These are phyloP conservation scores for Wallacemonas collosoma DNA, from an alignment of 208 protist species.

Conservation along the genomic window DNA sequence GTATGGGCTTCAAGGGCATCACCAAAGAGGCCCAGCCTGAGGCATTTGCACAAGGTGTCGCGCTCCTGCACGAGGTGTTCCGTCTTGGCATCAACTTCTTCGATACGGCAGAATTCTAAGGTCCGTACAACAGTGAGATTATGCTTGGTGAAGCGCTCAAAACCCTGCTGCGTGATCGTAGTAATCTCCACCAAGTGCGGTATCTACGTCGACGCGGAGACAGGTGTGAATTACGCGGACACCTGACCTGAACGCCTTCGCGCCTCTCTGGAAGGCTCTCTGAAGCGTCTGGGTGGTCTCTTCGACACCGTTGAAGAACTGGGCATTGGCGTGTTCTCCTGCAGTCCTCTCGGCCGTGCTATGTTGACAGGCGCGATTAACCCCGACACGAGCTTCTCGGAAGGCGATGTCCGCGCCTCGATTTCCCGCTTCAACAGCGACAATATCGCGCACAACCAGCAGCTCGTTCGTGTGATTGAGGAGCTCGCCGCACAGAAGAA, in stretches of 20 bases:
- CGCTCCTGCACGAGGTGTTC: conserved; percentile 32
- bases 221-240: conserved; percentile 7
- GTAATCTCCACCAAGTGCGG: conserved; percentile 39
- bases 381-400: conserved; percentile 14
- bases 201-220: conserved; percentile 19
- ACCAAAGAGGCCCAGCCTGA: conserved; percentile 16
- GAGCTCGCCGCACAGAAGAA: conserved; percentile 55
- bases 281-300: conserved; percentile 35
- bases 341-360: conserved; percentile 30
- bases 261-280: conserved; percentile 35
- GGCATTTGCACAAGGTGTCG: conserved; percentile 22
- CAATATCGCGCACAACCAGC: conserved; percentile 7
- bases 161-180: conserved; percentile 25
- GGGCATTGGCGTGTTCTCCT: conserved; percentile 37
- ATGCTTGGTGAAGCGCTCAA: conserved; percentile 35
- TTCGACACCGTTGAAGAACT: conserved; percentile 34
- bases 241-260: conserved; percentile 23
- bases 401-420: conserved; percentile 20
- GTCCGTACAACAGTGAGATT: conserved; percentile 34
- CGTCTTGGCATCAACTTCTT: conserved; percentile 38
- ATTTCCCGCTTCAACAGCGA: conserved; percentile 24
- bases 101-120: conserved; percentile 42
- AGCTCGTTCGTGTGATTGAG: conserved; percentile 59
- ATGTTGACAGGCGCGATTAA: conserved; percentile 32
- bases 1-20: conserved; percentile 36